These are phyloP conservation scores for Bipolaris victoriae DNA, from an alignment of 2,329 filamentous ascomycete species.

Conservation along the genomic window DNA sequence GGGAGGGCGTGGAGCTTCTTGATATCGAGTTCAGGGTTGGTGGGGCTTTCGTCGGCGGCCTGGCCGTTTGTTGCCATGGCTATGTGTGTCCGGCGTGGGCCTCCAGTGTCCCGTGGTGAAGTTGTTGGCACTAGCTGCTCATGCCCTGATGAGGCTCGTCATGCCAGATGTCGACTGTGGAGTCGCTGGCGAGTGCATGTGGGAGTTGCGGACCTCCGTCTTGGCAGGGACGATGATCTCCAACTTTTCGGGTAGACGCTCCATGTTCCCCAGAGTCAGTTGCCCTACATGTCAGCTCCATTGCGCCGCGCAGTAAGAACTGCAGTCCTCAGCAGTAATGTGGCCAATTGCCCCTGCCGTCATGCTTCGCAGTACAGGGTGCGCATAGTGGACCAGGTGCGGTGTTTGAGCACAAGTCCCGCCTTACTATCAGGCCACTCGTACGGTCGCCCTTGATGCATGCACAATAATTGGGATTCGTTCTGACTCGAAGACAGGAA, in stretches of 20 bases:
- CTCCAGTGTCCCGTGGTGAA: conserved; percentile 8
- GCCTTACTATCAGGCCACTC: conserved; percentile 42
- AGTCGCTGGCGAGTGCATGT: conserved; percentile 22
- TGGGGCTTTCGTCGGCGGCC: conserved; percentile 47
- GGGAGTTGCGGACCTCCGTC: conserved; percentile 35
- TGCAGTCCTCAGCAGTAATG: conserved; percentile 14
- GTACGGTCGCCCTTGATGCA: conserved; percentile 22
- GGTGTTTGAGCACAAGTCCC: conserved; percentile 39
- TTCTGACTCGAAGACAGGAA: conserved; percentile 61
- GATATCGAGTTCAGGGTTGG: conserved; percentile 82
- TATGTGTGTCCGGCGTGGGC: conserved; percentile 15
- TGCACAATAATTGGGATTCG: background rate
- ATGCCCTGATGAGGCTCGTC: conserved; percentile 27
- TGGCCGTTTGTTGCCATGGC: conserved; percentile 39
- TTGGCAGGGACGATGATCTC: conserved; percentile 29
- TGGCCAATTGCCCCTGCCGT: conserved; percentile 29
- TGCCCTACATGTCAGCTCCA: conserved; percentile 30
- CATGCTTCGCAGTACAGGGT: conserved; percentile 15
- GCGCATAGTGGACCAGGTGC: conserved; percentile 27
- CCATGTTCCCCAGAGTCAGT: background rate
- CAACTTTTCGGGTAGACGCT: conserved; percentile 22
- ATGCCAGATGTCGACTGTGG: conserved; percentile 28
- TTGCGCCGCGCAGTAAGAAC: conserved; percentile 28
- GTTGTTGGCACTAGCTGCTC: conserved; percentile 18
- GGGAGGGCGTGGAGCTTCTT: conserved; percentile 87